Base-by-base conservation (phyloP, 345 rosid species). In the Moricandia arvensis region DNA sequence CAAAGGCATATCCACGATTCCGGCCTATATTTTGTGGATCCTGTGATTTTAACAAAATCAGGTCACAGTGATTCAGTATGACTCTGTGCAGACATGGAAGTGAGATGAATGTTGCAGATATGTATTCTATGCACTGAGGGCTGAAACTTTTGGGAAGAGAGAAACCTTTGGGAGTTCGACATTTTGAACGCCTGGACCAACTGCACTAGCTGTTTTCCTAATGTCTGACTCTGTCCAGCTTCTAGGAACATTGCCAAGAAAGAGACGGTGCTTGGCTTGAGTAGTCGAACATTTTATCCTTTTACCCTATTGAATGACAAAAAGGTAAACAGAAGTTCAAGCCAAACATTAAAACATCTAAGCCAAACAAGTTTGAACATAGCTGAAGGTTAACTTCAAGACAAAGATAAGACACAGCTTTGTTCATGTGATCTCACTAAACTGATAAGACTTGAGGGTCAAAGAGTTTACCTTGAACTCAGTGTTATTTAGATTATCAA, bases 171-270 rank as follows among this genome's bases (percentile, higher is more conserved):
- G 82, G 57, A 94, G 82, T 75, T 91, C 91, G 64, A 94, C 77
- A 68, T 69, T 82, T 73, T 78, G 87, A 29, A 87, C 91, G 33
- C 98, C 96, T 62, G 98, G 97, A n/a, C 97, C 98, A 82, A 84
- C 76, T 67, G 74, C 73, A 21, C 73, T 72, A 11, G 93, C 89
- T 64, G 83, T 86, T 81, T 82, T 88, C 85, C 53, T 84, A 74
- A 94, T 83, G 79, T 85, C 95, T 53, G 84, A 86, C 79, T 87
- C 95, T 29, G 67, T 75, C 96, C 97, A 94, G 62, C 72, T 80
- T 80, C 89, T 81, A 43, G 98, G 98, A 83, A 94, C 80, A 79
- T 91, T 91, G 69, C 96, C 96, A 72, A 94, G 84, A 86, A 94
- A 94, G 78, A 94, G 79, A 21, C 85, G 85, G 73, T 90, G 84